Evolutionary conservation across 2,329 filamentous ascomycete species (phyloP).

Genomic region (Coleophoma eucalyptorum): DNA sequence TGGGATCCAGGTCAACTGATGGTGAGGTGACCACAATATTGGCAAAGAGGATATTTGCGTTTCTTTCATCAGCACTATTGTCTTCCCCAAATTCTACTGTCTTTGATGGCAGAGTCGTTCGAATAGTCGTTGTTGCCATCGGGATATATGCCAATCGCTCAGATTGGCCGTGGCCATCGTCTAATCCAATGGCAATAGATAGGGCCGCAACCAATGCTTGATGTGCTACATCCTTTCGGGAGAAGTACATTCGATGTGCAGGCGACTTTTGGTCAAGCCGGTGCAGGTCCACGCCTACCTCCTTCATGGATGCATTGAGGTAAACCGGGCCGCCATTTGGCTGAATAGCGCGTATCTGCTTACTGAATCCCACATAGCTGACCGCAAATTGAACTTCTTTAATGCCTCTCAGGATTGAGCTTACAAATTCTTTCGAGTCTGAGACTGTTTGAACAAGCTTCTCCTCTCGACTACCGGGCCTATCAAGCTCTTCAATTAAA

Average conservation of each 20-base stretch:
- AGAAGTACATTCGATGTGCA: slow-evolving; percentile 98
- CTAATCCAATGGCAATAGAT: slow-evolving; percentile 86
- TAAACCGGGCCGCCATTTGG: slow-evolving; percentile 68
- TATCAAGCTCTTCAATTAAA: slow-evolving; percentile 70
- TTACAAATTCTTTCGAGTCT: slow-evolving; percentile 88
- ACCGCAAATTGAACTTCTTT: slow-evolving; percentile 96
- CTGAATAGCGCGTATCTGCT: slow-evolving; percentile 67
- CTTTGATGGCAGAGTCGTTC: slow-evolving; percentile 92
- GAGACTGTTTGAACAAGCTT: slow-evolving; percentile 80
- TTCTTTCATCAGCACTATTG: slow-evolving; percentile 74
- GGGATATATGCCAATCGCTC: slow-evolving; percentile 90
- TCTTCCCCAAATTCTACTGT: slow-evolving; percentile 77
- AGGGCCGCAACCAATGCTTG: slow-evolving; percentile 90
- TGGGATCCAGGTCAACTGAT: slow-evolving; percentile 87
- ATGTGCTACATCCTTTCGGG: slow-evolving; percentile 86
- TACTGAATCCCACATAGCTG: slow-evolving; percentile 84
- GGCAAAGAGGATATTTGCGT: slow-evolving; percentile 93
- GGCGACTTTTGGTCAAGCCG: slow-evolving; percentile 89
- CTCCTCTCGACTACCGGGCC: slow-evolving; percentile 51
- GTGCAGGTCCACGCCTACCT: slow-evolving; percentile 89
- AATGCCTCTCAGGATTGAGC: slow-evolving; percentile 85
- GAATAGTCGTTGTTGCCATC: slow-evolving; percentile 94
- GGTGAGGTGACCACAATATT: slow-evolving; percentile 96
- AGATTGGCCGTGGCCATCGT: slow-evolving; percentile 81
- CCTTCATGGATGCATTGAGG: slow-evolving; percentile 90